Conservation (phyloP, 805 yeast genomes). For the Kregervanrija delftensis region DNA sequence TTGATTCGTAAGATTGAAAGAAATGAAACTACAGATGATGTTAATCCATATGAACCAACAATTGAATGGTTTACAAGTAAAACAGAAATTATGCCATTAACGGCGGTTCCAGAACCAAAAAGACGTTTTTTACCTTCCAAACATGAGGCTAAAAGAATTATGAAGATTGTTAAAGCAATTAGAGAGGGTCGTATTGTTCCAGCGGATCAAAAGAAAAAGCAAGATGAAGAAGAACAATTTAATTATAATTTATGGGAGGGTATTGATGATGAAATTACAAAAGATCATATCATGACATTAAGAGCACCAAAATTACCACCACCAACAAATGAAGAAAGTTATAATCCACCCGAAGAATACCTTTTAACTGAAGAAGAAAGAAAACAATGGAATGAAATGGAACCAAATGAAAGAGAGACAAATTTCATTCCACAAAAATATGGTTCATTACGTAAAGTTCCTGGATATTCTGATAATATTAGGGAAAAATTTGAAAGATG, state of each 20-base stretch:
- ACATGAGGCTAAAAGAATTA: constrained; percentile 91
- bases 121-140: constrained; percentile 94
- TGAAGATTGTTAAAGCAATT: constrained; percentile 94
- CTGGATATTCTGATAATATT: constrained; percentile 80
- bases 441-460: constrained; percentile 79
- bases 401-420: constrained; percentile 70
- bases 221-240: constrained; percentile 36
- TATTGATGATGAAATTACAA: constrained; percentile 39
- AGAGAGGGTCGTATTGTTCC: constrained; percentile 93
- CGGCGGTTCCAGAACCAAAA: constrained; percentile 95
- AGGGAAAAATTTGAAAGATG: constrained; percentile 93
- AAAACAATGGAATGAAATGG: constrained; percentile 60
- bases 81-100: constrained; percentile 81
- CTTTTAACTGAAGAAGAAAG: constrained; percentile 72
- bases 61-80: constrained; percentile 93
- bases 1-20: constrained; percentile 78
- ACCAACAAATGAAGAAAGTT: constrained; percentile 93
- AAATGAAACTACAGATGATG: constrained; percentile 78
- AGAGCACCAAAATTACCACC: constrained; percentile 95
- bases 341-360: constrained; percentile 97
- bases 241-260: constrained; percentile 85
- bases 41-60: constrained; percentile 88
- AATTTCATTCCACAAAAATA: constrained; percentile 80
- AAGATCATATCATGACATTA: constrained; percentile 82
- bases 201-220: constrained; percentile 48